Percentiles rank a stretch among this genome's conserved stretches.
phyloP scores from a whole-genome alignment of 1,139 yeast species.

The Eremothecium cymbalariae region DNA sequence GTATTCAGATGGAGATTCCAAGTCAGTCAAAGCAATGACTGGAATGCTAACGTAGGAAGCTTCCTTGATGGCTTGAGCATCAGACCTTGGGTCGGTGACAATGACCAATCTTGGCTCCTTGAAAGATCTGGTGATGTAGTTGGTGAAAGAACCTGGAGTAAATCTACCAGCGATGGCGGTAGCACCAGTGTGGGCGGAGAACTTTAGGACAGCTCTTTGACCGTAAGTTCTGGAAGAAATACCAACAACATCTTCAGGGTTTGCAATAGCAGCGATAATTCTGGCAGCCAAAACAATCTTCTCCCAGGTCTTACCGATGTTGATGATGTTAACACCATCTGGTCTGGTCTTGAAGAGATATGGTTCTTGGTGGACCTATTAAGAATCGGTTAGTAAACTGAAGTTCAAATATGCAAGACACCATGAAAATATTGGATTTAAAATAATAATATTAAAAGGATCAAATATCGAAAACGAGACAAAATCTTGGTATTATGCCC shows the following conservation, averaged over 20 bases:
- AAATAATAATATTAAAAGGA: too few species aligned
- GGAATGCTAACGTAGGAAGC: conserved; percentile 99
- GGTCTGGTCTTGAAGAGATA: conserved; percentile 99
- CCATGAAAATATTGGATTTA: too few species aligned
- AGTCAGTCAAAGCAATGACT: conserved; percentile 97
- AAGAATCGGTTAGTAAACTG: conserved; percentile 37
- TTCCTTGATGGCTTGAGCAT: conserved; percentile 99
- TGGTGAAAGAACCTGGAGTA: conserved; percentile 99
- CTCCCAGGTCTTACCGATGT: conserved; percentile 99
- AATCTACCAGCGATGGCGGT: conserved; percentile 99
- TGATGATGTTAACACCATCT: conserved; percentile 98
- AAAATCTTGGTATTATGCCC: too few species aligned
- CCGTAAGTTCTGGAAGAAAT: conserved; percentile 99
- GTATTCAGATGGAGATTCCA: conserved; percentile 98
- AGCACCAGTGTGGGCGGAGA: conserved; percentile 99
- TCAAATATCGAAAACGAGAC: too few species aligned
- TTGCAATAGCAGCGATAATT: conserved; percentile 98
- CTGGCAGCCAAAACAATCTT: conserved; percentile 99
- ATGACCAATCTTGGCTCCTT: conserved; percentile 99
- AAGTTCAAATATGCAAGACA: too few species aligned
- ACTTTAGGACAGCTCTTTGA: conserved; percentile 99
- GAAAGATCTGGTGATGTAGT: conserved; percentile 99
- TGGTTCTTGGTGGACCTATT: conserved; percentile 95
- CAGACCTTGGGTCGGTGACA: conserved; percentile 99
- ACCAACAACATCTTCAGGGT: conserved; percentile 97